Evolutionary conservation across 1,139 yeast genomes (phyloP).

Genomic region (Blastobotrys persicus): DNA sequence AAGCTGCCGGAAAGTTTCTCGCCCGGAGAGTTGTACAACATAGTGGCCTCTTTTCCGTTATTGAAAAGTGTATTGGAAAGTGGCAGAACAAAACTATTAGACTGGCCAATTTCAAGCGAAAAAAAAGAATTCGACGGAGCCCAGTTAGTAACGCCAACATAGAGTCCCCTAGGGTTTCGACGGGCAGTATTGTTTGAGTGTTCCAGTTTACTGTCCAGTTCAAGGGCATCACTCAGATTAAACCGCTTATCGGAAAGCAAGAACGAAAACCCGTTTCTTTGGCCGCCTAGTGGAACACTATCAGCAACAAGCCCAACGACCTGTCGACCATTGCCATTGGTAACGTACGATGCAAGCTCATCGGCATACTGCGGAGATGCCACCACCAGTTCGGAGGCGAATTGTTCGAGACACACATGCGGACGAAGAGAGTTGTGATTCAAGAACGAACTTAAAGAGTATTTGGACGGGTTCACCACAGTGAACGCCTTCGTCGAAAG

Average conservation of each 20-base stretch:
- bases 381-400: conserved; percentile 25
- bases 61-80: conserved; percentile 38
- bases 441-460: not conserved
- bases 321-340: conserved; percentile 17
- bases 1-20: conserved; percentile 16
- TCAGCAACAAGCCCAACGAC: conserved; percentile 34
- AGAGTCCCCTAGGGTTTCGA: conserved; percentile 18
- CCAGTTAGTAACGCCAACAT: conserved; percentile 32
- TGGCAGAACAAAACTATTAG: conserved; percentile 26
- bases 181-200: conserved; percentile 8
- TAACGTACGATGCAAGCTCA: conserved; percentile 13
- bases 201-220: conserved; percentile 14
- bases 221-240: conserved; percentile 24
- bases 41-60: conserved; percentile 31
- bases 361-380: conserved; percentile 31
- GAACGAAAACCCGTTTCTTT: conserved; percentile 34
- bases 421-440: not conserved
- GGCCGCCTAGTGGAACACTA: conserved; percentile 35
- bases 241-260: conserved; percentile 24
- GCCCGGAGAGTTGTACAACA: conserved; percentile 23
- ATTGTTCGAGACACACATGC: not conserved
- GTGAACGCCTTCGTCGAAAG: conserved; percentile 1
- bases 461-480: conserved; percentile 4
- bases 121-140: conserved; percentile 25
- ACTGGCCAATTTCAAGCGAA: conserved; percentile 20